A percentile compares a stretch with the other conserved stretches of the same genome.
phyloP scores from a whole-genome alignment of 2,329 filamentous ascomycete genomes.

The Fusarium nurragi region DNA sequence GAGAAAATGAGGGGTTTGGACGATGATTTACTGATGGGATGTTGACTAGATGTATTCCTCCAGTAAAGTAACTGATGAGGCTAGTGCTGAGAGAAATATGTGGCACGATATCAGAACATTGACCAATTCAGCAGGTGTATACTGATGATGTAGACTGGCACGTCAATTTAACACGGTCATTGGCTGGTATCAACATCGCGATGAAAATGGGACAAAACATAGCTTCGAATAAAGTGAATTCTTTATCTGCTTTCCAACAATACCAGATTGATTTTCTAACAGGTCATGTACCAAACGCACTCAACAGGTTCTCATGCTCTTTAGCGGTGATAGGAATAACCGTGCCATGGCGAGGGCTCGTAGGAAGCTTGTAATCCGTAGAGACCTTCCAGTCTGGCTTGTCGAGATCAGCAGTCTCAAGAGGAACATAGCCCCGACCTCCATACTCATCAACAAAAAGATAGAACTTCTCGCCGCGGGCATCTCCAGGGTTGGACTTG shows the following conservation, averaged over 20 bases:
- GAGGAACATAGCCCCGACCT: slow-evolving; percentile 61
- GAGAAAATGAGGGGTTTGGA: slow-evolving; percentile 12
- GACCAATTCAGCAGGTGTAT: no score
- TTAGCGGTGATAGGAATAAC: slow-evolving; percentile 60
- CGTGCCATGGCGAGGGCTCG: slow-evolving; percentile 63
- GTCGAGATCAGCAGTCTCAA: slow-evolving; percentile 60
- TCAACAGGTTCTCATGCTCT: slow-evolving; percentile 22
- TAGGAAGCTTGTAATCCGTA: slow-evolving; percentile 56
- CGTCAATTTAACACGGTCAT: background rate
- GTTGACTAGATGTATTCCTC: background rate
- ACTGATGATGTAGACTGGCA: no score
- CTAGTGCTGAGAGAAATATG: no score
- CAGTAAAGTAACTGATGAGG: background rate
- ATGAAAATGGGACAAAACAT: background rate
- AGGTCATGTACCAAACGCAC: slow-evolving; percentile 1
- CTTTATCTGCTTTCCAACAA: fast-evolving
- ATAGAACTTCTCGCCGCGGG: slow-evolving; percentile 63
- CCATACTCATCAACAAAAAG: slow-evolving; percentile 65
- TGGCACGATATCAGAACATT: background rate
- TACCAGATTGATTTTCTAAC: background rate
- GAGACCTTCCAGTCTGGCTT: slow-evolving; percentile 61
- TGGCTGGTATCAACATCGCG: background rate
- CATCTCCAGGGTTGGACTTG: slow-evolving; percentile 59
- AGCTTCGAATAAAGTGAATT: background rate
- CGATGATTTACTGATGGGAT: background rate